A percentile compares a stretch with the other conserved stretches of the same genome.
Evolutionary conservation across 1,284 basidiomycete species (phyloP).

Genomic region (Apiotrichum siamense): DNA sequence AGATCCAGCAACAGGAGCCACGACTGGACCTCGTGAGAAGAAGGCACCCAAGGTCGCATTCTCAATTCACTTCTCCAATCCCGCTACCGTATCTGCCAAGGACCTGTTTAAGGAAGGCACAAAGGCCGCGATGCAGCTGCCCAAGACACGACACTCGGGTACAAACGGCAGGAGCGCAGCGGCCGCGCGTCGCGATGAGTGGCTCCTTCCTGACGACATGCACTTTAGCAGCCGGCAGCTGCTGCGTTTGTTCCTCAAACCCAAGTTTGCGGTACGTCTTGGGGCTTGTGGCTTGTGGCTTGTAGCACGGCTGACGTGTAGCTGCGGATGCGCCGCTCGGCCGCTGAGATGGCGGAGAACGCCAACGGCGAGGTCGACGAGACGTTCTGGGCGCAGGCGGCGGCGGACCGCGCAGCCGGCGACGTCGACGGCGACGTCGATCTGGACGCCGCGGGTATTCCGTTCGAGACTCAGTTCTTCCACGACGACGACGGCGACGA

Average conservation of each 20-base stretch:
- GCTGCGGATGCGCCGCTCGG: slow-evolving; percentile 68
- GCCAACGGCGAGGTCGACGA: slow-evolving; percentile 82
- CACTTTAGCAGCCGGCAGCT: slow-evolving; percentile 89
- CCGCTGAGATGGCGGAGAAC: slow-evolving; percentile 21
- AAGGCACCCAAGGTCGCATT: slow-evolving; percentile 74
- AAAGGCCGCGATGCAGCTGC: slow-evolving; percentile 61
- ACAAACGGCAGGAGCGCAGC: slow-evolving; percentile 50
- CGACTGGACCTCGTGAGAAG: slow-evolving; percentile 53
- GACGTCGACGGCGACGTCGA: slow-evolving; percentile 53
- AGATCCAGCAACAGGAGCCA: slow-evolving; percentile 54
- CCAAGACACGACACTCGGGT: slow-evolving; percentile 47
- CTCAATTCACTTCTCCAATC: slow-evolving; percentile 72
- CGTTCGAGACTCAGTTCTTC: slow-evolving; percentile 96
- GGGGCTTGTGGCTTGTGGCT: not conserved
- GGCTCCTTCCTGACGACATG: slow-evolving; percentile 90
- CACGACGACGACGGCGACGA: slow-evolving; percentile 83
- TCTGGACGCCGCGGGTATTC: slow-evolving; percentile 54
- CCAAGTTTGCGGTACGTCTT: slow-evolving; percentile 72
- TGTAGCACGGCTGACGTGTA: slow-evolving; percentile 48
- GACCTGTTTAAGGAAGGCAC: slow-evolving; percentile 74
- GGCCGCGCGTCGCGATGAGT: slow-evolving; percentile 57
- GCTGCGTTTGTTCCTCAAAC: slow-evolving; percentile 89
- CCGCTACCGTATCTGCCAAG: slow-evolving; percentile 53
- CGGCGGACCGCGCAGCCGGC: slow-evolving; percentile 65
- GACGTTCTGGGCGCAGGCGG: slow-evolving; percentile 90